Base-by-base conservation (phyloP, 2,329 filamentous ascomycete species). In the Plectosphaerella sp. region DNA sequence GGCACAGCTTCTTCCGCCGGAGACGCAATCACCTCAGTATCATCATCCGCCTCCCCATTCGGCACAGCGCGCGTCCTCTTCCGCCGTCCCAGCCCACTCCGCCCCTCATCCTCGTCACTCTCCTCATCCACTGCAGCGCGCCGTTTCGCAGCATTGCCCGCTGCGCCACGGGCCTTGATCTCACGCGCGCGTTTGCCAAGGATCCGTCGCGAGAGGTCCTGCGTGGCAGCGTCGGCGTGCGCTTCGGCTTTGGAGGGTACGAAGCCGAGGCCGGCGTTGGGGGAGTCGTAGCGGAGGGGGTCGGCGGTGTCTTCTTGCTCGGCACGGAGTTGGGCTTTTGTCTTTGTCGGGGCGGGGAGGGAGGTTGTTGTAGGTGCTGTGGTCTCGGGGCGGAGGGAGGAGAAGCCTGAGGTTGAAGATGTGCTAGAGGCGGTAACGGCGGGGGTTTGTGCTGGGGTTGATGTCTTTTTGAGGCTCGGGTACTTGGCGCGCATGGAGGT, bases 201-300 rank as follows among this genome's bases (percentile, higher is more conserved):
- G 16, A 67, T 33, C 45, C 62, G 60, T 4, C 64, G 62, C 52
- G 65, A 62, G 49, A 73, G 58, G 54, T 66, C 59, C 48, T 59
- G 62, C 48, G 54, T 57, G 6, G 52, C 54, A 8, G 54, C 54
- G 51, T 67, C 62, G 49, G 62, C 59, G 22, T 59, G 51, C 50
- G 61, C 58, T 14, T 58, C 60, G 33, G 61, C 57, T 25, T 58
- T 59, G 37, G 59, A 52, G 10, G 59, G 50, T 24, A 64, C 60
- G 59, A 70, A 75, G 9, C 74, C 75, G 10, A 77, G 58, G 36
- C 74, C 75, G 22, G 69, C 65, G 59, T 74, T 74, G 37, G 64
- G 63, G 37, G 55, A 49, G 24, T 56, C 56, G 46, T 54, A 50
- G 37, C 54, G 56, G 36, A 56, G 18, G 28, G 48, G 8, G 41